Base-by-base conservation (phyloP, 2,329 filamentous ascomycete species). In the Colletotrichum horii region DNA sequence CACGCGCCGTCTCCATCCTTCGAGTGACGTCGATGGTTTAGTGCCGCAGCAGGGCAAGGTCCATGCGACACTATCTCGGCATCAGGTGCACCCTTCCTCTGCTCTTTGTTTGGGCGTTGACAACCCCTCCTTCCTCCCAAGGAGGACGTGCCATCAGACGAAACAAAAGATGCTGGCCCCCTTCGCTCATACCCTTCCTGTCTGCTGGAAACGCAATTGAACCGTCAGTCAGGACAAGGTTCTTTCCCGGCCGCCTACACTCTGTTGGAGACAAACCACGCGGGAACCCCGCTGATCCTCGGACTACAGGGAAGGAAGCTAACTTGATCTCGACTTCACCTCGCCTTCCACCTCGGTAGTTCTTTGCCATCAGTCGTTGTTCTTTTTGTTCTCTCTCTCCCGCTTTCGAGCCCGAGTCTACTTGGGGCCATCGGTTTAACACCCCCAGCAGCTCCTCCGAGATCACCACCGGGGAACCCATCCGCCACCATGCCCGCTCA, bases 401-500 rank as follows among this genome's bases (percentile, higher is more conserved):
- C 48, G 30, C 48, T 24, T 32, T 3, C 16, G n/a, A 61, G 58
- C 58, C 58, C 28, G 58, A 30, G 16, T 12, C 3, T 15, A n/a
- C 16, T 61, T 32, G 8, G 58, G 19, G 28, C 19, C 19, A 43
- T 43, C 38, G 19, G 38, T 3, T 43, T 19, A 43, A 43, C 38
- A n/a, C 19, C 19, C 38, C 38, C 19, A 43, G 38, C 38, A 66
- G 36, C 52, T 24, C 4, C 28, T 48, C 36, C 22, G 36, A 66
- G 26, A 55, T 14, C 26, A 15, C 22, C 66, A 28, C 66, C 24
- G 28, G 26, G 56, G 5, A 34, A 26, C 66, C 28, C 28, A 22
- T 36, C 60, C 52, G 15, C 28, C 71, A 67, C 56, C 43, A 76
- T 72, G 75, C 79, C 81, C n/a, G 77, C 74, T 74, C 76, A 78